Conservation (phyloP, 108 stramenopile species). For the Nitzschia inconspicua region DNA sequence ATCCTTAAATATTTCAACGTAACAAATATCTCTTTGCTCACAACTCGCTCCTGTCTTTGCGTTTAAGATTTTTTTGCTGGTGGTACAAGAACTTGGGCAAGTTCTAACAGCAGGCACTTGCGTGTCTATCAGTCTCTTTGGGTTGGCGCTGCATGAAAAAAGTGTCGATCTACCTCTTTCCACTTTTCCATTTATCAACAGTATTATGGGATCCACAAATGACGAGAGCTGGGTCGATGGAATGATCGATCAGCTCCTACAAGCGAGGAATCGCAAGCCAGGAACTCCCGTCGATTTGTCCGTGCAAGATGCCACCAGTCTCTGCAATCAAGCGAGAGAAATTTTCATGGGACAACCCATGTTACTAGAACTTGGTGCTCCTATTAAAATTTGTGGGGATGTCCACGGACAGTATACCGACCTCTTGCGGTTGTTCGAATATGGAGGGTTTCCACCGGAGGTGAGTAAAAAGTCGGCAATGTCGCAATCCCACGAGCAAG, state of each 20-base stretch:
- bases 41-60: no score
- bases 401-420: slow-evolving; percentile 99
- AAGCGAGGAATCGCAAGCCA: slow-evolving; percentile 85
- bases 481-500: no score
- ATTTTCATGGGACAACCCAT: slow-evolving; percentile 96
- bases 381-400: slow-evolving; percentile 99
- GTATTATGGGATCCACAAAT: slow-evolving; percentile 13
- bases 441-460: slow-evolving; percentile 95
- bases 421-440: slow-evolving; percentile 95
- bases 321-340: slow-evolving; percentile 88
- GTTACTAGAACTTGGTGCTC: slow-evolving; percentile 96
- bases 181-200: no score
- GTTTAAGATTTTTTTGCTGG: no score
- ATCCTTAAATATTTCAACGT: no score
- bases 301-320: slow-evolving; percentile 74
- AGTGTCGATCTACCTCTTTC: no score
- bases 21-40: no score
- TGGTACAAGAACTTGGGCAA: no score
- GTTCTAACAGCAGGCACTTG: no score
- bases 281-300: slow-evolving; percentile 87
- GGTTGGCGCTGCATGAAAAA: no score
- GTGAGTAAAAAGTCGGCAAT: no score
- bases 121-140: no score
- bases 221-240: slow-evolving; percentile 90
- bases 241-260: slow-evolving; percentile 84